Conservation (phyloP, 805 yeast genomes). For the Spathaspora arborariae region DNA sequence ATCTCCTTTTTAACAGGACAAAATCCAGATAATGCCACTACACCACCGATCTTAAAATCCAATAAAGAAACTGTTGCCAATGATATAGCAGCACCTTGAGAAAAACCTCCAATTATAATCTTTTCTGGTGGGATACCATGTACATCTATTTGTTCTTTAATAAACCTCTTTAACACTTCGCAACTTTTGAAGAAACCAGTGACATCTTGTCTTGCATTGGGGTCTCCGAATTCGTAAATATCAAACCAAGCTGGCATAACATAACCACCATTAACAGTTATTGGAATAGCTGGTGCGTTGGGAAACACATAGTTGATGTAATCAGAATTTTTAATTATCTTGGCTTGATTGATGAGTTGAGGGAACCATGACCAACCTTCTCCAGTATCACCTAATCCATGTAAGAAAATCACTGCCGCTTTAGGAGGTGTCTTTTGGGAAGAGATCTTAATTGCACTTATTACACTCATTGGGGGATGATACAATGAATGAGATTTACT, state of each 20-base stretch:
- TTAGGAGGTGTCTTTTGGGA: conserved; percentile 30
- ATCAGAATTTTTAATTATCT: conserved; percentile 46
- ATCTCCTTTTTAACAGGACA: conserved; percentile 28
- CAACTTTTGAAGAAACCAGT: conserved; percentile 52
- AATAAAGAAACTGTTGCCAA: conserved; percentile 54
- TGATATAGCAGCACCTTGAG: conserved; percentile 88
- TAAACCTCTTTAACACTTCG: conserved; percentile 39
- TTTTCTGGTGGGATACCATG: conserved; percentile 56
- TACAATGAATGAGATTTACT: too few relatives aligned
- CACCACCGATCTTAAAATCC: conserved; percentile 71
- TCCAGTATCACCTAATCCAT: conserved; percentile 92
- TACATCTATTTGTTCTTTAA: conserved; percentile 49
- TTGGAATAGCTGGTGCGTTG: conserved; percentile 73
- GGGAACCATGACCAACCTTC: conserved; percentile 86
- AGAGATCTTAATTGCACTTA: conserved; percentile 11
- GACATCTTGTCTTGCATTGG: conserved; percentile 45
- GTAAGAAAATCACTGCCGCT: conserved; percentile 69
- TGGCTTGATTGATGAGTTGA: conserved; percentile 47
- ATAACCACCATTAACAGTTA: conserved; percentile 64
- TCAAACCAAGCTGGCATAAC: conserved; percentile 88
- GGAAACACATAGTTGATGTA: conserved; percentile 76
- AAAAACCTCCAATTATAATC: conserved; percentile 90
- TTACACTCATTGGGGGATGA: conserved; percentile 2
- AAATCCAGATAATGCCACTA: conserved; percentile 76
- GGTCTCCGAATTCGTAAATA: conserved; percentile 52